Evolutionary conservation across 164 flowering plant species (phyloP).

Genomic region (Dillenia suffruticosa): DNA sequence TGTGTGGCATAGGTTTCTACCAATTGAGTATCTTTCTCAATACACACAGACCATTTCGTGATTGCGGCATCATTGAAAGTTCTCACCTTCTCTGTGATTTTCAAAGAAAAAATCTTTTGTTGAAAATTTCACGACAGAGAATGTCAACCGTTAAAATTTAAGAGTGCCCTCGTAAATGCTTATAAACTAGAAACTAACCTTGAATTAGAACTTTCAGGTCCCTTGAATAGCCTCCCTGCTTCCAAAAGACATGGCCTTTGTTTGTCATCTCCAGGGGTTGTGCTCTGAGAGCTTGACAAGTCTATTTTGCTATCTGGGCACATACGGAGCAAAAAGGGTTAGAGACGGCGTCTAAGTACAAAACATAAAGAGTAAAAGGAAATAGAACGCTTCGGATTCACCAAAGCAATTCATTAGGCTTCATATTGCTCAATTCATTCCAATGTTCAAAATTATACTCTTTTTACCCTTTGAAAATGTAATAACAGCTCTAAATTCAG

Average conservation of each 20-base stretch:
- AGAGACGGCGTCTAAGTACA: too few relatives aligned
- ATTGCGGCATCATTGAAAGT: constrained; percentile 11
- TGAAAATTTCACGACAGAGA: too few relatives aligned
- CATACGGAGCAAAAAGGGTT: neutral
- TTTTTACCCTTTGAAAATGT: too few relatives aligned
- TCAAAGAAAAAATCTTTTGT: neutral
- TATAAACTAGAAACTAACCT: constrained; percentile 33
- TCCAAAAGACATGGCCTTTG: constrained; percentile 67
- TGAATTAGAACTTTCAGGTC: constrained; percentile 49
- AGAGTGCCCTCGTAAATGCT: neutral
- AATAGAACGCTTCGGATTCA: too few relatives aligned
- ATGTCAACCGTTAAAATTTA: too few relatives aligned
- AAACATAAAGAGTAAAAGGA: too few relatives aligned
- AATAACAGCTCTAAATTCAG: too few relatives aligned
- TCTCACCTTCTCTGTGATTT: constrained; percentile 28
- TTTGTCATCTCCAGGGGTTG: constrained; percentile 45
- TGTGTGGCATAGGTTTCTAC: neutral
- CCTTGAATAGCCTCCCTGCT: constrained; percentile 31
- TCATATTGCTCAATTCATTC: too few relatives aligned
- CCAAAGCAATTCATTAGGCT: too few relatives aligned
- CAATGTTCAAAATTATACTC: too few relatives aligned
- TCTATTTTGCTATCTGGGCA: constrained; percentile 27
- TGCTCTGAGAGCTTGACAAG: constrained; percentile 60
- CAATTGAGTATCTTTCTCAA: constrained; percentile 25
- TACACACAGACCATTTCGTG: constrained; percentile 41